Evolutionary conservation across 163 green algal species (phyloP).

Genomic region (Volvox carteri): DNA sequence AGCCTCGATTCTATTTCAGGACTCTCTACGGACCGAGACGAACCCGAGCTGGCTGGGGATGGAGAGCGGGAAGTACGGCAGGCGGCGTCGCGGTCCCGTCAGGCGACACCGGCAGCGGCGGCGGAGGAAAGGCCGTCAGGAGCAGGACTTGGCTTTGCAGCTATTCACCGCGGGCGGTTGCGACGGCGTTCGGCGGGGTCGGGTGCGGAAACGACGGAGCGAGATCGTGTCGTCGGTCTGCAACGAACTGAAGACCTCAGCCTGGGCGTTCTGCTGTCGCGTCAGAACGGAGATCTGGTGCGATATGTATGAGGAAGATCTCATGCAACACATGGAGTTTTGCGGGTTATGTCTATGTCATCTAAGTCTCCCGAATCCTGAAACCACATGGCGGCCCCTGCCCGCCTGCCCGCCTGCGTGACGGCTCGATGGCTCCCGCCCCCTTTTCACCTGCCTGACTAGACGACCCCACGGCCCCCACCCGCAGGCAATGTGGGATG

Average conservation of each 20-base stretch:
- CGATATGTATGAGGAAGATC: no score
- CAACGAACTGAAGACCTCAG: slow-evolving; percentile 9
- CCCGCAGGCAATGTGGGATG: slow-evolving; percentile 65
- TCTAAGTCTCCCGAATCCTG: no score
- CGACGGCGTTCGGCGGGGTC: background rate
- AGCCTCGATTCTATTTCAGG: background rate
- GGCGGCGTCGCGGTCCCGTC: background rate
- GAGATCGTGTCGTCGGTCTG: slow-evolving; percentile 10
- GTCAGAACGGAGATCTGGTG: slow-evolving; percentile 45
- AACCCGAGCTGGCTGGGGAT: background rate
- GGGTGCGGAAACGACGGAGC: background rate
- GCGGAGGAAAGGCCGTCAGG: background rate
- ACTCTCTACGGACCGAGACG: background rate
- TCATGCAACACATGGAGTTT: no score
- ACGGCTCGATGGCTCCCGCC: no score
- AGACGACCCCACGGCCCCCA: no score
- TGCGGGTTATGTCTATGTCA: no score
- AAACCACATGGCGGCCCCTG: no score
- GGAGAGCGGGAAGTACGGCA: no score
- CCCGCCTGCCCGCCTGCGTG: no score
- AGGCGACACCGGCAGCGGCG: background rate
- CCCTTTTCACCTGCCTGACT: no score
- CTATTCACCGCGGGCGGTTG: background rate
- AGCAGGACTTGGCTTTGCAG: background rate
- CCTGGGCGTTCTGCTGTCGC: slow-evolving; percentile 14